Conservation (phyloP, 2,329 filamentous ascomycete genomes). For the Phyllosticta citriasiana region DNA sequence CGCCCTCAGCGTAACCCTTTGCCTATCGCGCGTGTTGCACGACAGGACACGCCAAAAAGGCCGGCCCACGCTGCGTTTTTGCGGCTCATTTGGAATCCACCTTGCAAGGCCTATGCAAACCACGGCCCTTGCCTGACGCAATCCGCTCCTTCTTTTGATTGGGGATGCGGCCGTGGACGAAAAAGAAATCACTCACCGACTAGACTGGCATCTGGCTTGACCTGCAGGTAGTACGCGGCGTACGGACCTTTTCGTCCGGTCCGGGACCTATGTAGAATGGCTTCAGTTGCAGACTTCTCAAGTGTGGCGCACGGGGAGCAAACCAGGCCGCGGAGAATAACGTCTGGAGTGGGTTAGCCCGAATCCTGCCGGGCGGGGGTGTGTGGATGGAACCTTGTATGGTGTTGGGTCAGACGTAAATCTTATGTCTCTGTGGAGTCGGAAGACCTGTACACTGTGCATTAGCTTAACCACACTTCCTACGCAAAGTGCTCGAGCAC, state of each 20-base stretch:
- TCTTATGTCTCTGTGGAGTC: constrained; percentile 77
- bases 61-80: constrained; percentile 4
- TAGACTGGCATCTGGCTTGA: constrained; percentile 60
- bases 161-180: not conserved
- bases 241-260: constrained; percentile 82
- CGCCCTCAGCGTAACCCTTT: not conserved
- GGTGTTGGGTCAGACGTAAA: constrained; percentile 79
- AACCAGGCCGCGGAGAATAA: constrained; percentile 77
- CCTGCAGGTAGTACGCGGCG: constrained; percentile 80
- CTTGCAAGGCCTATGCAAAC: constrained; percentile 8
- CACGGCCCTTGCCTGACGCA: constrained; percentile 6
- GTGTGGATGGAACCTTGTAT: constrained; percentile 57
- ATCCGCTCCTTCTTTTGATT: constrained; percentile 1
- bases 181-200: constrained; percentile 47
- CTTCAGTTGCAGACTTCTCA: constrained; percentile 7
- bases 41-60: not conserved
- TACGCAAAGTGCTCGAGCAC: constrained; percentile 13
- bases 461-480: constrained; percentile 4
- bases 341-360: constrained; percentile 39
- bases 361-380: constrained; percentile 9
- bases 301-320: constrained; percentile 6
- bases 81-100: constrained; percentile 11
- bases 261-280: constrained; percentile 48
- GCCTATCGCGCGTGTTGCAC: not conserved
- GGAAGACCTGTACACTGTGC: constrained; percentile 49